Base-by-base conservation (phyloP, 495 filamentous ascomycete species). In the Penicillium canescens region DNA sequence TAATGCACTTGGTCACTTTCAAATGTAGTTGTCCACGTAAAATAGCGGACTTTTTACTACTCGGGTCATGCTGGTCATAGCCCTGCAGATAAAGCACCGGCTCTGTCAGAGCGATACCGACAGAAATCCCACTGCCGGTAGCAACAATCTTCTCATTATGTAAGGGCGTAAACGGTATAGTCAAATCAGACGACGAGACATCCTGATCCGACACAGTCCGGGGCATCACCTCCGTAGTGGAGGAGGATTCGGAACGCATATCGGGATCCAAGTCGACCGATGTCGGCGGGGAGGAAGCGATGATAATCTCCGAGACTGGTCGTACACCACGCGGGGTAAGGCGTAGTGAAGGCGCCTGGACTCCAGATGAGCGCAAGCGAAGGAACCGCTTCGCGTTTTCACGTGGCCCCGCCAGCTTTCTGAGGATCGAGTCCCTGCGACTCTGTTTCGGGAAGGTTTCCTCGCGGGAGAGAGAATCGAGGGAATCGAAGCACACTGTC, bases 61-160 rank as follows among this genome's bases (percentile, higher is more conserved):
- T 77, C 21, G 80, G 77, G 46, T 90, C 87, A 52, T 86, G 82
- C 42, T 93, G 90, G 61, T 97, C 93, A 62, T 96, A 95, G 0
- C 94, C 93, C 42, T 91, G 89, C 28, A 98, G 78, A 67, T 89
- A 98, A 3, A 98, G 77, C 10, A 90, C 86, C 2, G 95, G 93
- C 64, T 98, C 95, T 8, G 92, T 92, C 20, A 98, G 73, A 13
- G 86, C 75, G 26, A 93, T 88, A 1, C 82, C 87, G 46, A 89
- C 86, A 1, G 82, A 71, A 9, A 93, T 73, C 10, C 89, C 89
- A 67, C 84, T 88, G 39, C 86, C 88, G 23, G 86, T 83, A 6
- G 86, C 86, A 5, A 93, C 81, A 0, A 86, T 85, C 62, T 89
- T 90, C 50, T 86, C 83, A 48, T 80, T 76, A 45, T 62, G 71